Base-by-base conservation (phyloP, 2,329 filamentous ascomycete species). In the Paracoccidioides brasiliensis region DNA sequence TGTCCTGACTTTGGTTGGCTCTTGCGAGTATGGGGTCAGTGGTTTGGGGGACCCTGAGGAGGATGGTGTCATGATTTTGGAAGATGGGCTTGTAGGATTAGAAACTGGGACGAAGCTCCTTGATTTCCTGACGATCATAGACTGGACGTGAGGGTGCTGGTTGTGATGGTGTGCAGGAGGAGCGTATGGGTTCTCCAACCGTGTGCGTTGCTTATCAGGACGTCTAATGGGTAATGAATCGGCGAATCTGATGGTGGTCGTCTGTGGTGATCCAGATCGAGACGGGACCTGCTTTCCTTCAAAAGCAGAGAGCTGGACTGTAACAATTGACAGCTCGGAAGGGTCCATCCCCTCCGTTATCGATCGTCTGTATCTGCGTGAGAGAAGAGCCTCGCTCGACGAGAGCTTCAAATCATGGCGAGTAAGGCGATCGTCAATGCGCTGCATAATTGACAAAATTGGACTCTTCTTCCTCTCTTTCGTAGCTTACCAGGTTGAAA, bases 181-280 rank as follows among this genome's bases (percentile, higher is more conserved):
- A 32, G 38, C 49, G 35, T 52, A 52, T 33, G 37, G 49, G 12
- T 42, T 52, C 38, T 41, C 49, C 22, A 52, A 32, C 38, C 38
- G 37, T 52, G 49, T 42, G 49, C 38, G 49, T 9, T 22, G 49
- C 49, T 41, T 42, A 30, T 42, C 37, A 28, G 49, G 38, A 10
- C 38, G 49, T 33, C 37, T 30, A 32, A 52, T 30, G 8, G 49
- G 49, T 28, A 41, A 28, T 6, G 49, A 52, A 42, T 42, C 37
- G 35, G 49, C 37, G 38, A 52, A 52, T 52, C 49, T 52, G 38
- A 52, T 52, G 28, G 38, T 52, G 35, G 49, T 52, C 22, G 49
- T 52, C 49, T 52, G 49, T 32, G 38, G 5, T 30, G 49, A 42
- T 42, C 38, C 22, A 28, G 49, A n/a, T 42, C 49, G 37, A 10